Conservation (phyloP, 371 early-diverging fungal species). For the Massospora cicadina region DNA sequence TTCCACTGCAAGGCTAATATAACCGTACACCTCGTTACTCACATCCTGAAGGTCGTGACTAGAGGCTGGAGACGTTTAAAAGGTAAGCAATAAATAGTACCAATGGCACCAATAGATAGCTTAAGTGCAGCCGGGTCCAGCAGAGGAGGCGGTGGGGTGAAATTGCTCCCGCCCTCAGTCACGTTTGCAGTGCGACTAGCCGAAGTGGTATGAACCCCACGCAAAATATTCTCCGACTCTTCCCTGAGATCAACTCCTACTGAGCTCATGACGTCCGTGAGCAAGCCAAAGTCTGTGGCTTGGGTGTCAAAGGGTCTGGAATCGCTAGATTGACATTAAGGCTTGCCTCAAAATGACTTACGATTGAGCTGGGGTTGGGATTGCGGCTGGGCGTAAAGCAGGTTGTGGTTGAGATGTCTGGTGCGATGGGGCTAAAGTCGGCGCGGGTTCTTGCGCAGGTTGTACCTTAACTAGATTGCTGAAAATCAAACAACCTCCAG, state of each 20-base stretch:
- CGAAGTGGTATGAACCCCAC: slow-evolving; percentile 20
- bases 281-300: slow-evolving; percentile 24
- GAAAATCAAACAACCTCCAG: neutral
- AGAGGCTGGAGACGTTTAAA: neutral
- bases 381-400: neutral
- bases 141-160: neutral
- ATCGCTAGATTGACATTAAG: neutral
- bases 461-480: neutral
- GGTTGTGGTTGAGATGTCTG: neutral
- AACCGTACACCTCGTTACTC: slow-evolving; percentile 36
- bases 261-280: slow-evolving; percentile 71
- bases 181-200: neutral
- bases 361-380: neutral
- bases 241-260: slow-evolving; percentile 65
- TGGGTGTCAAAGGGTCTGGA: neutral
- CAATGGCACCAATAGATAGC: neutral
- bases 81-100: neutral
- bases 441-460: neutral
- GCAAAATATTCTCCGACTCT: slow-evolving; percentile 20
- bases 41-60: slow-evolving; percentile 17
- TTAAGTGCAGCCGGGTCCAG: neutral
- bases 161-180: neutral
- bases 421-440: neutral
- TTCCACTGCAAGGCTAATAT: slow-evolving; percentile 43
- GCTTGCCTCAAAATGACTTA: neutral